Evolutionary conservation across 192 early-diverging fungal species (phyloP).

Genomic region (Backusella tarrabulga): DNA sequence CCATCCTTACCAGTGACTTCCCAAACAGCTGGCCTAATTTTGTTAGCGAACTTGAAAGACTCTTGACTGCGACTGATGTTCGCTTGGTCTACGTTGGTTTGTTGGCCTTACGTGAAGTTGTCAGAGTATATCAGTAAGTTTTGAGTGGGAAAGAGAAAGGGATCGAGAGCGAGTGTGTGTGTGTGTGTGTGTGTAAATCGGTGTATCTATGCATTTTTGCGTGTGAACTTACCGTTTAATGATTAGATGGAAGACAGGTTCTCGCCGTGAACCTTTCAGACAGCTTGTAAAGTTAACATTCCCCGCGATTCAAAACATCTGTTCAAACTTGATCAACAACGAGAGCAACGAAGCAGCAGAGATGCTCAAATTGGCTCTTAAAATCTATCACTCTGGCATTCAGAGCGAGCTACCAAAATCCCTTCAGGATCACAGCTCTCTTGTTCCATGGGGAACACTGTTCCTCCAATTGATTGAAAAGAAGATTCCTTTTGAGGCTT

Average conservation of each 20-base stretch:
- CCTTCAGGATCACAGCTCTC: constrained; percentile 63
- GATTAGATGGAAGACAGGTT: constrained; percentile 59
- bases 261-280: constrained; percentile 64
- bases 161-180: neutral
- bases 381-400: constrained; percentile 75
- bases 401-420: constrained; percentile 59
- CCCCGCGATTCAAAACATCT: constrained; percentile 77
- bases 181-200: neutral
- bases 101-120: constrained; percentile 74
- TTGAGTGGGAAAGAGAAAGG: too few relatives aligned
- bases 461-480: constrained; percentile 81
- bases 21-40: constrained; percentile 81
- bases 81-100: constrained; percentile 76
- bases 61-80: constrained; percentile 65
- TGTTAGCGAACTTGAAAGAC: constrained; percentile 58
- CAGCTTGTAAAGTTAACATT: constrained; percentile 76
- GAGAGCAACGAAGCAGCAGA: constrained; percentile 75
- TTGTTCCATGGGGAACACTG: constrained; percentile 88
- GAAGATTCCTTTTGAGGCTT: constrained; percentile 51
- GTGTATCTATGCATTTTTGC: neutral
- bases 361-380: constrained; percentile 83
- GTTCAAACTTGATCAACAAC: constrained; percentile 54
- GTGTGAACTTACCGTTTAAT: neutral
- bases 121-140: constrained; percentile 74
- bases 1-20: constrained; percentile 78